phyloP scores from a whole-genome alignment of 1,139 yeast genomes.

The Kodamaea suecica region DNA sequence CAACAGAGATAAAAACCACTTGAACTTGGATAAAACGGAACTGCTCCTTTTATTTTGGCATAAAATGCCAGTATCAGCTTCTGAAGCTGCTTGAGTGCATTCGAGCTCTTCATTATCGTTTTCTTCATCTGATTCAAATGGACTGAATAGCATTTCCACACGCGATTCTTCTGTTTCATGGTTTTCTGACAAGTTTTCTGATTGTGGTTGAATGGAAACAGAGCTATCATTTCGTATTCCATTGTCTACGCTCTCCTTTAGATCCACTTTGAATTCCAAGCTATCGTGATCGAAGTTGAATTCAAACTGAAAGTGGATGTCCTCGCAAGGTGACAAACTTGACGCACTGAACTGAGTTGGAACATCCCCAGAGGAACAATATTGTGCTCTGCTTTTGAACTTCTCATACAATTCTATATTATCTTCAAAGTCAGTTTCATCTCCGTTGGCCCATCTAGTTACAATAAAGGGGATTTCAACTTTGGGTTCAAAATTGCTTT shows the following conservation, averaged over 20 bases:
- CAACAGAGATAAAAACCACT: not conserved
- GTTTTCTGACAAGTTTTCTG: not conserved
- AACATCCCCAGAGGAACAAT: no score
- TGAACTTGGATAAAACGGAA: not conserved
- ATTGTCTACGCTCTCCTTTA: not conserved
- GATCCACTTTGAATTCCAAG: constrained; percentile 6
- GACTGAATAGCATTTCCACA: constrained; percentile 4
- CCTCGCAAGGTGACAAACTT: not conserved
- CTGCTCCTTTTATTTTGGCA: not conserved
- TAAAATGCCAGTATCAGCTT: no score
- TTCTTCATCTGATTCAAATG: constrained; percentile 4
- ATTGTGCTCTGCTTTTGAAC: not conserved
- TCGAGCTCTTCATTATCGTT: not conserved
- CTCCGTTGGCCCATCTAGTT: no score
- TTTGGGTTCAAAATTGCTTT: no score
- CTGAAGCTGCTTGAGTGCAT: not conserved
- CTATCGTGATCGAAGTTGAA: constrained; percentile 10
- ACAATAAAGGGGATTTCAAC: no score
- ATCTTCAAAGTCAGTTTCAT: not conserved
- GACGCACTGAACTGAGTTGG: no score
- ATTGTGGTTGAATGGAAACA: not conserved
- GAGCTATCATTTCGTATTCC: no score
- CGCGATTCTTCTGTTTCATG: not conserved
- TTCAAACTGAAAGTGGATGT: constrained; percentile 2
- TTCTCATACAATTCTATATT: not conserved